phyloP scores from a whole-genome alignment of 2,329 filamentous ascomycete species.

The Arthroderma sp. region DNA sequence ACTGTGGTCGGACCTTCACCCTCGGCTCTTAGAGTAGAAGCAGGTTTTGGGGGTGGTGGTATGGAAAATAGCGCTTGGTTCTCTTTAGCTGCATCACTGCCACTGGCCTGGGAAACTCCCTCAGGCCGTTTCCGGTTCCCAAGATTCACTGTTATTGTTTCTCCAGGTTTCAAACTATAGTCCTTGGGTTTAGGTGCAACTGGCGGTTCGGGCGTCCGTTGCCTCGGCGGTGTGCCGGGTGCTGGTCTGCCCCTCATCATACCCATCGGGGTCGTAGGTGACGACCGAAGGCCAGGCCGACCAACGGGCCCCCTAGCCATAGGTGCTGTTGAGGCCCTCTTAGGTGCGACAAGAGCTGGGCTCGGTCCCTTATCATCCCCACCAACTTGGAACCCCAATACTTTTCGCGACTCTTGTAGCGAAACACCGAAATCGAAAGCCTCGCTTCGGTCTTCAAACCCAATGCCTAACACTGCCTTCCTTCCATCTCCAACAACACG shows the following conservation, averaged over 20 bases:
- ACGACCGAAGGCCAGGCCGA: background rate
- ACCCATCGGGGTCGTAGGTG: background rate
- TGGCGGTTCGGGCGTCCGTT: conserved; percentile 26
- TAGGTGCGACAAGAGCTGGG: background rate
- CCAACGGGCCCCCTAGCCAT: background rate
- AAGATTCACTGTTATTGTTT: conserved; percentile 75
- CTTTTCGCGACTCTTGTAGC: conserved; percentile 63
- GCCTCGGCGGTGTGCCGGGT: conserved; percentile 6
- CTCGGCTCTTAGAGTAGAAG: background rate
- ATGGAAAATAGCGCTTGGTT: conserved; percentile 54
- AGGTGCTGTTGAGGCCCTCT: background rate
- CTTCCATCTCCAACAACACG: conserved; percentile 64
- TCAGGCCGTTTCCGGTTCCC: conserved; percentile 38
- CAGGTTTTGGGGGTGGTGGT: conserved; percentile 46
- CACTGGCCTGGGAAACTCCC: conserved; percentile 12
- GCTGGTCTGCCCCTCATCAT: background rate
- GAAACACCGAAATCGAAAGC: conserved; percentile 77
- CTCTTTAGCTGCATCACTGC: conserved; percentile 15
- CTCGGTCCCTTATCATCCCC: conserved; percentile 9
- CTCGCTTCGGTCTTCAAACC: conserved; percentile 74
- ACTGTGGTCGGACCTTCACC: conserved; percentile 7
- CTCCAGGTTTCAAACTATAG: conserved; percentile 75
- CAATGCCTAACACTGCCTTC: conserved; percentile 69
- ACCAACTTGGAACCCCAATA: conserved; percentile 43
- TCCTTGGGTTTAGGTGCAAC: conserved; percentile 46